These are phyloP conservation scores for Rhizopus microsporus DNA, from an alignment of 371 early-diverging fungal species.

Conservation along the genomic window DNA sequence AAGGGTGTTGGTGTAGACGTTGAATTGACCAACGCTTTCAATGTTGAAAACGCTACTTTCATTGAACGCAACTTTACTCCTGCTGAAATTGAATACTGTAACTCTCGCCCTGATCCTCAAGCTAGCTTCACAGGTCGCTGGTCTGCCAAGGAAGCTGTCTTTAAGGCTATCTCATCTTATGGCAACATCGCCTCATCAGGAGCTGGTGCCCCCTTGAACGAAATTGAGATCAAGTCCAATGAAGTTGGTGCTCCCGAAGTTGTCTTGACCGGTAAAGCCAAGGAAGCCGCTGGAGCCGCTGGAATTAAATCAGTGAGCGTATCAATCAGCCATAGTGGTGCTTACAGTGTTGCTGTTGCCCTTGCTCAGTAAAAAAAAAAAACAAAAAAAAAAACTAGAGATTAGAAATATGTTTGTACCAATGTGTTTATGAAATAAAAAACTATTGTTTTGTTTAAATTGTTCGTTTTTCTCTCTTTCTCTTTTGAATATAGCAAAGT, in stretches of 20 bases:
- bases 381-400: background rate
- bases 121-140: constrained; percentile 93
- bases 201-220: constrained; percentile 85
- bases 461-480: no score
- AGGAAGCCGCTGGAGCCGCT: constrained; percentile 66
- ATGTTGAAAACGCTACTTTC: constrained; percentile 82
- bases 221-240: constrained; percentile 81
- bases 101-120: constrained; percentile 72
- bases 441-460: no score
- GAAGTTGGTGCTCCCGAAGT: constrained; percentile 88
- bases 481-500: no score
- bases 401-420: background rate
- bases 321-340: constrained; percentile 92
- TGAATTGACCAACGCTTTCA: constrained; percentile 82
- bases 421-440: no score
- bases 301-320: constrained; percentile 82
- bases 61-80: constrained; percentile 91
- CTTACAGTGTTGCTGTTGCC: constrained; percentile 90
- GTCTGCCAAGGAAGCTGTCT: constrained; percentile 96
- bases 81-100: constrained; percentile 83
- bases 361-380: constrained; percentile 45
- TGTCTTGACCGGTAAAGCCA: constrained; percentile 84
- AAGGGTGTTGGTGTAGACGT: constrained; percentile 92
- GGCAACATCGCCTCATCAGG: constrained; percentile 77
- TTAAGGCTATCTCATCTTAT: constrained; percentile 88